Evolutionary conservation across 164 flowering plant species (phyloP).

Genomic region (grape (Vitis vinifera)): DNA sequence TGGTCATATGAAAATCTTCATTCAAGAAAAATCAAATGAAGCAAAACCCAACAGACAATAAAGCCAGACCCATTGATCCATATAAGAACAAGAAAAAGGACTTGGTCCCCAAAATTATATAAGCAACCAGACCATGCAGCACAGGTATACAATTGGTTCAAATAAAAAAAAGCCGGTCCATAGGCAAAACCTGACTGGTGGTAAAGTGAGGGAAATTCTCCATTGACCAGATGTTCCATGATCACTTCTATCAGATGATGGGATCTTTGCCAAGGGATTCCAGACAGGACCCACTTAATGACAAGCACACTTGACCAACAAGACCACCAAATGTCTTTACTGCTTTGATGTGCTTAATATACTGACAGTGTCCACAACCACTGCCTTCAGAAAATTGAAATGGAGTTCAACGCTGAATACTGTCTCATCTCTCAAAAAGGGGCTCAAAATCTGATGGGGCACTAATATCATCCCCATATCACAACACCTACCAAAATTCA

Average conservation of each 20-base stretch:
- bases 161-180: neutral
- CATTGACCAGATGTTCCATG: neutral
- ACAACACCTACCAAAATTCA: neutral
- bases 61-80: too few relatives aligned
- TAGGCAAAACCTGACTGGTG: too few relatives aligned
- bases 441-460: too few relatives aligned
- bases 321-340: slow-evolving; percentile 3
- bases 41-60: too few relatives aligned
- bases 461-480: slow-evolving; percentile 1
- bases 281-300: neutral
- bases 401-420: neutral
- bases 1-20: too few relatives aligned
- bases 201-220: neutral
- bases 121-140: neutral
- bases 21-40: too few relatives aligned
- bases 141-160: neutral
- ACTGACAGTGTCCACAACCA: too few relatives aligned
- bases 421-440: neutral
- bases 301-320: neutral
- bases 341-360: slow-evolving; percentile 1
- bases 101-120: too few relatives aligned
- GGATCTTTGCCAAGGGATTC: neutral
- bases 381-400: neutral
- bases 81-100: too few relatives aligned
- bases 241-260: slow-evolving; percentile 2